Conservation (phyloP, 108 stramenopile species). For the Fragilariopsis cylindrus region DNA sequence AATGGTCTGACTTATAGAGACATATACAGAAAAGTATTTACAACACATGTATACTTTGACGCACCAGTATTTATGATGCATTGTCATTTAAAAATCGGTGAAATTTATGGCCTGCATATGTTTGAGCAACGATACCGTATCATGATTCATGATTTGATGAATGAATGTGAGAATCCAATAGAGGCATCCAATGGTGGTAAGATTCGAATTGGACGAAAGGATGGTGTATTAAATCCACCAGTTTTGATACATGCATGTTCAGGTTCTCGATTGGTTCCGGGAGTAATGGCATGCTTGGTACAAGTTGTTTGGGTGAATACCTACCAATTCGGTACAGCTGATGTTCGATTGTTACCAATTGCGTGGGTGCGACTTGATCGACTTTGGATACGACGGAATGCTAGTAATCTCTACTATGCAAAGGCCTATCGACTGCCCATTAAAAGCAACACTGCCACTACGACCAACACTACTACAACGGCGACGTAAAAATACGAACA, state of each 20-base stretch:
- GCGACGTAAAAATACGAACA: too few relatives aligned
- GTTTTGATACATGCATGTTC: constrained; percentile 54
- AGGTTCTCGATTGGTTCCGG: constrained; percentile 30
- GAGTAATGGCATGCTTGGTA: constrained; percentile 58
- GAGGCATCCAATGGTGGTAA: constrained; percentile 43
- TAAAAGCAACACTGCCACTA: too few relatives aligned
- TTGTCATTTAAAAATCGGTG: constrained; percentile 40
- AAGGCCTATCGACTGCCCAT: constrained; percentile 18
- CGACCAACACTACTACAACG: too few relatives aligned
- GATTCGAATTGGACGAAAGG: constrained; percentile 26
- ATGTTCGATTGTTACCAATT: constrained; percentile 55
- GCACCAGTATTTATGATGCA: constrained; percentile 74
- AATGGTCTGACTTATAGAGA: constrained; percentile 30
- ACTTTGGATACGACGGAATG: constrained; percentile 46
- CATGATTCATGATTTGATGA: constrained; percentile 58
- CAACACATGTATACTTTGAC: constrained; percentile 46
- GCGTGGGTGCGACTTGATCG: constrained; percentile 59
- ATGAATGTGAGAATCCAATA: constrained; percentile 36
- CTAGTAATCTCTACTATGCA: constrained; percentile 59
- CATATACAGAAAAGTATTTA: constrained; percentile 53
- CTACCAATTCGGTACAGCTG: constrained; percentile 57
- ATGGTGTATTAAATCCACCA: constrained; percentile 31
- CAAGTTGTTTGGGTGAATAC: constrained; percentile 47
- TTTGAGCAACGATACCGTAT: constrained; percentile 82
- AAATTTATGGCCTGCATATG: constrained; percentile 61